Conservation (phyloP, 139 green algal genomes). For the Trebouxia sp. region DNA sequence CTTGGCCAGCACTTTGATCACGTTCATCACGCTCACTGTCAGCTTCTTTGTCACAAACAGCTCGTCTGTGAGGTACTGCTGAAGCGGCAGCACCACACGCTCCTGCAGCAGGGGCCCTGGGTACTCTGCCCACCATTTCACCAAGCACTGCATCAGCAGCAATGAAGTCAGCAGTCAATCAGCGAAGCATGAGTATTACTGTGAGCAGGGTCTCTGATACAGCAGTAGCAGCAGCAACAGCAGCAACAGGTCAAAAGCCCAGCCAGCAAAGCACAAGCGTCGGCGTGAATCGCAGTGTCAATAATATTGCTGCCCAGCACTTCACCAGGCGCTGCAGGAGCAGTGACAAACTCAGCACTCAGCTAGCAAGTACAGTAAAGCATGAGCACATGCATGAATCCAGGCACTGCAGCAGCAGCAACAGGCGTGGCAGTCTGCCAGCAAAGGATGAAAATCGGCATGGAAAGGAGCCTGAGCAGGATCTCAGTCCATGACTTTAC, state of each 20-base stretch:
- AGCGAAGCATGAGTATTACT: background rate
- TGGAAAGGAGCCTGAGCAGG: too few relatives aligned
- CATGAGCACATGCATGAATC: background rate
- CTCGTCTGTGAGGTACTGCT: constrained; percentile 78
- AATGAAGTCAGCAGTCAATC: background rate
- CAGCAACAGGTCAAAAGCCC: background rate
- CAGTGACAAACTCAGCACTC: too few relatives aligned
- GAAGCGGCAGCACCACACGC: constrained; percentile 71
- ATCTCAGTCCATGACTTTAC: background rate
- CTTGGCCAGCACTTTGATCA: constrained; percentile 84
- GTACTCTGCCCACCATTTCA: constrained; percentile 88
- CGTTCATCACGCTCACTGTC: constrained; percentile 85
- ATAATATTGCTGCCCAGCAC: background rate
- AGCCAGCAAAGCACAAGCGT: background rate
- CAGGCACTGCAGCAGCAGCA: background rate
- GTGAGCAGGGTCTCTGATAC: too few relatives aligned
- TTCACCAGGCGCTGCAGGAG: background rate
- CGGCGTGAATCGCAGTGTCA: background rate
- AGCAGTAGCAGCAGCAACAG: background rate
- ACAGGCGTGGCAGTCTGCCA: background rate
- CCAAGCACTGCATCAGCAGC: constrained; percentile 59
- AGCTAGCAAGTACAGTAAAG: too few relatives aligned
- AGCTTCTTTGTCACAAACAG: constrained; percentile 87
- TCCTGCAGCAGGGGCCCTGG: constrained; percentile 65
- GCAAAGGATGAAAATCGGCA: too few relatives aligned